Conservation (phyloP, 2,329 filamentous ascomycete species). For the Cryphonectria radicalis region DNA sequence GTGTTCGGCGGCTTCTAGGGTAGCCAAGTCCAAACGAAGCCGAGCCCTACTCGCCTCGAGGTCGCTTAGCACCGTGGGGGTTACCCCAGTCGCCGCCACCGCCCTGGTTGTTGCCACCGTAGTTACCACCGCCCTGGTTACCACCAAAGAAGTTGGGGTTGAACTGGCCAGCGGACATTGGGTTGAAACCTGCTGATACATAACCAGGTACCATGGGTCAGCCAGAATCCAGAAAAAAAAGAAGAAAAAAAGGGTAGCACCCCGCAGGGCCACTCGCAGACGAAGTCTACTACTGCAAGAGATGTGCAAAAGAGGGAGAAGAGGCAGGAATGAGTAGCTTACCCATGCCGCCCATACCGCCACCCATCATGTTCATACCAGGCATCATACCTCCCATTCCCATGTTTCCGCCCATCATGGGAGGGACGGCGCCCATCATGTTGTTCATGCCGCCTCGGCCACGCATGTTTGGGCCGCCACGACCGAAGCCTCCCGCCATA, state of each 20-base stretch:
- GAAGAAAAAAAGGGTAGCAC: not conserved
- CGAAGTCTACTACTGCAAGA: not conserved
- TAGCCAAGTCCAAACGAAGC: not conserved
- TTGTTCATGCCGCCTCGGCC: constrained; percentile 59
- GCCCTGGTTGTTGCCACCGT: constrained; percentile 66
- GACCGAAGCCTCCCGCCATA: constrained; percentile 57
- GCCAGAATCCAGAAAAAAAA: constrained; percentile 7
- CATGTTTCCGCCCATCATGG: constrained; percentile 44
- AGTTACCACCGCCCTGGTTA: constrained; percentile 57
- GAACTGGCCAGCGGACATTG: constrained; percentile 67
- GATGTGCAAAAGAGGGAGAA: constrained; percentile 9
- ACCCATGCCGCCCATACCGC: constrained; percentile 57
- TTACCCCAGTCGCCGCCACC: constrained; percentile 70
- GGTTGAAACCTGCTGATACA: constrained; percentile 63
- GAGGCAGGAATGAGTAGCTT: constrained; percentile 41
- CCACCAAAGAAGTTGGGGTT: constrained; percentile 73
- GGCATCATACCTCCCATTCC: constrained; percentile 48
- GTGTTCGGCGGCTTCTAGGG: not conserved
- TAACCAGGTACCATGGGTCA: constrained; percentile 30
- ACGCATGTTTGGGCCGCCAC: constrained; percentile 54
- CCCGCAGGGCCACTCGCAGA: not conserved
- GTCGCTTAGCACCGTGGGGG: constrained; percentile 79
- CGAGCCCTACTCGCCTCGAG: constrained; percentile 65
- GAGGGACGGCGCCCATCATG: constrained; percentile 55
- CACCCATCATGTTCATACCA: constrained; percentile 49